These are phyloP conservation scores for Diaporthe aspalathi DNA, from an alignment of 2,329 filamentous ascomycete species.

Conservation along the genomic window DNA sequence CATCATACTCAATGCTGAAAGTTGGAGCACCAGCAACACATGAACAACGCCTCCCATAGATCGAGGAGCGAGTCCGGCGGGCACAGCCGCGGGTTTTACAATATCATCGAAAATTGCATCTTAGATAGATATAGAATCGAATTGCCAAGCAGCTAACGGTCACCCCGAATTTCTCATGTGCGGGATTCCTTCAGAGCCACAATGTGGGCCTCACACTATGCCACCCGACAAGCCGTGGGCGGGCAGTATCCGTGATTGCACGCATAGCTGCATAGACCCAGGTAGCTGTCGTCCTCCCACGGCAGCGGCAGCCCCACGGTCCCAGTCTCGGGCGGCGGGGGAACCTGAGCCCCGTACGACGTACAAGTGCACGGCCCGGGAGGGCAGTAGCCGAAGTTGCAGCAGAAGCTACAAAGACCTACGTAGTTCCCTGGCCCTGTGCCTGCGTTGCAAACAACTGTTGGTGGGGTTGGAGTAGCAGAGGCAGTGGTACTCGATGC, in stretches of 20 bases:
- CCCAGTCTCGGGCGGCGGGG: conserved; percentile 30
- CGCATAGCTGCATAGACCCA: conserved; percentile 34
- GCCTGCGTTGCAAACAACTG: background rate
- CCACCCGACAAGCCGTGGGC: conserved; percentile 32
- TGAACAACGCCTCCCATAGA: no score
- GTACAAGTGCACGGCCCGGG: conserved; percentile 41
- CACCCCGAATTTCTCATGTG: no score
- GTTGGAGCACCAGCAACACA: no score
- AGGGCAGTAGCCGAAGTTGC: conserved; percentile 40
- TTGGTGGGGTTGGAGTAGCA: background rate
- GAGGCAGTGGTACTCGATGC: background rate
- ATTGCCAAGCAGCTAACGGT: no score
- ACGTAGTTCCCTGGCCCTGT: conserved; percentile 36
- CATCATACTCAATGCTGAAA: no score
- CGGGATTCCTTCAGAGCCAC: no score
- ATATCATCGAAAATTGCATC: no score
- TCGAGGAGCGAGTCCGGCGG: no score
- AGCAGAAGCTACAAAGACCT: conserved; percentile 41
- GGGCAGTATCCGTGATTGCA: conserved; percentile 38
- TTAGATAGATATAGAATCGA: no score
- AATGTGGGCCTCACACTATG: background rate
- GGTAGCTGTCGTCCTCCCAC: conserved; percentile 32
- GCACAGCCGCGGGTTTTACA: no score
- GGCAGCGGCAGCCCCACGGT: conserved; percentile 18
- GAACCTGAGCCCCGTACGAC: conserved; percentile 24